Percentiles rank a stretch among this genome's conserved stretches.
phyloP scores from a whole-genome alignment of 148 eudicot genomes.

The Drosera capensis region DNA sequence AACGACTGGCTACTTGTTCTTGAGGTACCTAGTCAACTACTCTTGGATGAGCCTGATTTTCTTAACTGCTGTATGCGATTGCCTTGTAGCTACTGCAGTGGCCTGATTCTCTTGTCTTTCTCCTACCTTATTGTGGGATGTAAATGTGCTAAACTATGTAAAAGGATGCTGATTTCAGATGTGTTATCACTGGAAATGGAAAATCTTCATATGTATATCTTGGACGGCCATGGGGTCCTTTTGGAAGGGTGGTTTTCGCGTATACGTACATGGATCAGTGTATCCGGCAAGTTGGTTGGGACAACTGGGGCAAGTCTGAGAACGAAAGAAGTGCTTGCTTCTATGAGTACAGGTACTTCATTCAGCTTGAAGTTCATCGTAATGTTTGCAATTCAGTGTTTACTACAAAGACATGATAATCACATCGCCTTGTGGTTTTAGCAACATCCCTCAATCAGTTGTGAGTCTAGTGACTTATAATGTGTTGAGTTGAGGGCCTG shows the following conservation, averaged over 20 bases:
- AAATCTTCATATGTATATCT: conserved; percentile 49
- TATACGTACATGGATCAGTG: not conserved
- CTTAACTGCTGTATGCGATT: not conserved
- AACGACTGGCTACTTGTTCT: conserved; percentile 84
- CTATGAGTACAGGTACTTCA: conserved; percentile 69
- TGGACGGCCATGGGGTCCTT: conserved; percentile 99
- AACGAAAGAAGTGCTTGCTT: conserved; percentile 96
- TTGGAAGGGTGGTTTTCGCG: conserved; percentile 53
- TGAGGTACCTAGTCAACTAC: conserved; percentile 36
- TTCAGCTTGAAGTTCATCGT: not conserved
- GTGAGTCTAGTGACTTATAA: too few relatives aligned
- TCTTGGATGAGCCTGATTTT: too few relatives aligned
- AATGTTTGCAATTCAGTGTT: not conserved
- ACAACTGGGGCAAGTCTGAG: conserved; percentile 88
- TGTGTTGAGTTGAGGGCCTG: too few relatives aligned
- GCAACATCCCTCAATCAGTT: too few relatives aligned
- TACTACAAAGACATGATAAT: not conserved
- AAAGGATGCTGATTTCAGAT: conserved; percentile 31
- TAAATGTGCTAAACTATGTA: not conserved
- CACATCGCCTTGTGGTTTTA: too few relatives aligned
- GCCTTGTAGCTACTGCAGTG: not conserved
- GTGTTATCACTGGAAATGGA: conserved; percentile 90
- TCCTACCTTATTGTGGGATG: not conserved
- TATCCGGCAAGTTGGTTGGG: conserved; percentile 62
- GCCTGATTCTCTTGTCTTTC: not conserved